Evolutionary conservation across 176 grass and related monocot genomes (phyloP).

Genomic region (Phoenix dactylifera): DNA sequence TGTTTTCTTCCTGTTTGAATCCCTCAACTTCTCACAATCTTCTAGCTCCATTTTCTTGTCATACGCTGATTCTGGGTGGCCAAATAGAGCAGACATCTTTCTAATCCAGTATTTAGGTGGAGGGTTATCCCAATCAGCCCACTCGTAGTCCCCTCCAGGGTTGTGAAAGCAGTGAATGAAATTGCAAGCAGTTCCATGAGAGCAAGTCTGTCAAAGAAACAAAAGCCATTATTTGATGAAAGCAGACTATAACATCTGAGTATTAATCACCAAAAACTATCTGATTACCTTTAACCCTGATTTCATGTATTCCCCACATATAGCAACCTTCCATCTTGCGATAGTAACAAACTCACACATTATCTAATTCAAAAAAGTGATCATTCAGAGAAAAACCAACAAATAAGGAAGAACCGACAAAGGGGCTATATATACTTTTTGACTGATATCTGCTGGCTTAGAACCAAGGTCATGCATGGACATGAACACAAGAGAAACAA

Average conservation of each 20-base stretch:
- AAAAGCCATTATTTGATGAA: no score
- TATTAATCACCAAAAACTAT: no score
- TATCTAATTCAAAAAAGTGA: slow-evolving; percentile 38
- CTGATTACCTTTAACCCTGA: slow-evolving; percentile 72
- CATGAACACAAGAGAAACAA: neutral
- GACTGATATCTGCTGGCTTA: no score
- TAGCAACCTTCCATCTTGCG: slow-evolving; percentile 92
- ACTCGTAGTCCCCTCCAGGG: slow-evolving; percentile 94
- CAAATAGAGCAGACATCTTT: slow-evolving; percentile 86
- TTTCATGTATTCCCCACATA: slow-evolving; percentile 96
- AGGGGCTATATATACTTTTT: no score
- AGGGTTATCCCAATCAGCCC: slow-evolving; percentile 88
- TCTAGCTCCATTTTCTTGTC: slow-evolving; percentile 25
- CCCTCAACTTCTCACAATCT: slow-evolving; percentile 25
- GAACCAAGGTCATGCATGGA: no score
- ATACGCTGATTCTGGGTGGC: slow-evolving; percentile 37
- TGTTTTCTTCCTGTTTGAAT: slow-evolving; percentile 41
- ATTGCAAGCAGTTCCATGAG: slow-evolving; percentile 73
- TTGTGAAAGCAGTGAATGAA: slow-evolving; percentile 95
- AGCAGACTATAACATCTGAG: no score
- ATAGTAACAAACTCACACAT: slow-evolving; percentile 78
- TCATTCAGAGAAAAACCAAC: neutral
- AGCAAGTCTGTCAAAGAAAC: slow-evolving; percentile 67
- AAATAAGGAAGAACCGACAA: neutral
- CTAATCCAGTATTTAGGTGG: slow-evolving; percentile 80